Conservation (phyloP, 2,329 filamentous ascomycete species). For the Alternaria viburni region DNA sequence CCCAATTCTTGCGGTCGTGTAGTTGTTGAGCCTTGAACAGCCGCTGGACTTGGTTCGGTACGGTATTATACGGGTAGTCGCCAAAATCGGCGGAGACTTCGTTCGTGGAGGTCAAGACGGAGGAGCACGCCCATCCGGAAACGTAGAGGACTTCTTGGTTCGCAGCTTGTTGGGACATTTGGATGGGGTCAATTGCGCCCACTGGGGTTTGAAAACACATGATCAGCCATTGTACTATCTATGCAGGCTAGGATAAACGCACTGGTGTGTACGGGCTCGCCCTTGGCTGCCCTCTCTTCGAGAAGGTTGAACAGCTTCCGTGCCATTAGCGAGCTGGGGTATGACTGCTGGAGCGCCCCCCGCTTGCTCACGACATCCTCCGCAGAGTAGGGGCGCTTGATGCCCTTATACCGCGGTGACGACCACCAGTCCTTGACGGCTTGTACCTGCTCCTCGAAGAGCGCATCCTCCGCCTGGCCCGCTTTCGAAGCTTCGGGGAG, state of each 20-base stretch:
- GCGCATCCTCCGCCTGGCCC: slow-evolving; percentile 79
- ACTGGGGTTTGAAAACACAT: slow-evolving; percentile 59
- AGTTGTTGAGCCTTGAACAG: slow-evolving; percentile 95
- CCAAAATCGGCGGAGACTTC: slow-evolving; percentile 98
- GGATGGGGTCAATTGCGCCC: slow-evolving; percentile 97
- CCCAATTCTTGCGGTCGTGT: slow-evolving; percentile 96
- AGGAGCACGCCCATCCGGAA: slow-evolving; percentile 97
- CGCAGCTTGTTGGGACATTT: slow-evolving; percentile 98
- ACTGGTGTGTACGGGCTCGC: slow-evolving; percentile 93
- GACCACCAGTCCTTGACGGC: slow-evolving; percentile 93
- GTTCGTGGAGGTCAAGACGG: slow-evolving; percentile 89
- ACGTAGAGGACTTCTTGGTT: slow-evolving; percentile 97
- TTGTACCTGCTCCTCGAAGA: slow-evolving; percentile 82
- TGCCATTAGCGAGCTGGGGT: slow-evolving; percentile 93
- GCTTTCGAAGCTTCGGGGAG: slow-evolving; percentile 78
- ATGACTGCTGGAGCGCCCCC: slow-evolving; percentile 83
- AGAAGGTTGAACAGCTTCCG: slow-evolving; percentile 92
- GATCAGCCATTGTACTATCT: slow-evolving; percentile 40
- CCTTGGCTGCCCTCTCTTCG: slow-evolving; percentile 75
- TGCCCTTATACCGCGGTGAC: slow-evolving; percentile 81
- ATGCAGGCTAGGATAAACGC: slow-evolving; percentile 46
- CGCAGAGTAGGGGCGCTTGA: slow-evolving; percentile 89
- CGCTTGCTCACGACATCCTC: slow-evolving; percentile 93
- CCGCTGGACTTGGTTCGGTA: slow-evolving; percentile 96
- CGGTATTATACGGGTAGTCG: slow-evolving; percentile 98